Evolutionary conservation across 768 basidiomycete genomes (phyloP).

Genomic region (Leccinum rimulosum): DNA sequence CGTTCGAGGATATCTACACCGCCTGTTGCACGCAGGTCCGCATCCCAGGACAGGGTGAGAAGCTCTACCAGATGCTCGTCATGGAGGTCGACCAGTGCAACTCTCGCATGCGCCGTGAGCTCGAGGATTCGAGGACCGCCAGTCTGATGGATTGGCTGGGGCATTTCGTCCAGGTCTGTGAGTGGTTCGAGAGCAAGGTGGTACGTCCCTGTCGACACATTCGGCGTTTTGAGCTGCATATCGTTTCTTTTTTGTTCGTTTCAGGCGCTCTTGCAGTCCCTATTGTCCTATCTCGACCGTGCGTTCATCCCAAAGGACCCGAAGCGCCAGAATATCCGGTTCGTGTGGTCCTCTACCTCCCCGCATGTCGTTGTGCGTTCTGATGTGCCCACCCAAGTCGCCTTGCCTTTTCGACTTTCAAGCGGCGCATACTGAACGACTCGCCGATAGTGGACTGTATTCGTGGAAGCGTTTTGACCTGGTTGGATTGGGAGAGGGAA

Average conservation of each 20-base stretch:
- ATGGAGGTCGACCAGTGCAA: conserved; percentile 60
- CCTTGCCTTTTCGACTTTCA: conserved; percentile 57
- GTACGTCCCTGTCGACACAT: conserved; percentile 39
- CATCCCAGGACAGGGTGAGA: conserved; percentile 51
- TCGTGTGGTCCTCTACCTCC: conserved; percentile 17
- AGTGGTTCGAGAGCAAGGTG: conserved; percentile 64
- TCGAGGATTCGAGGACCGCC: conserved; percentile 24
- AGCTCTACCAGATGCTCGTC: conserved; percentile 55
- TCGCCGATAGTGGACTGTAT: conserved; percentile 42
- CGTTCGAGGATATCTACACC: conserved; percentile 55
- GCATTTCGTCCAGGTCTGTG: conserved; percentile 52
- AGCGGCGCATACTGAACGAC: conserved; percentile 49
- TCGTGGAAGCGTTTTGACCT: conserved; percentile 43
- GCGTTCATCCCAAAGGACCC: conserved; percentile 49
- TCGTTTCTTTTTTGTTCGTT: not conserved
- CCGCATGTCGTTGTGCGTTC: not conserved
- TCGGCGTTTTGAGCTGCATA: not conserved
- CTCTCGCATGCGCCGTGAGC: conserved; percentile 36
- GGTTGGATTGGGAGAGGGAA: conserved; percentile 56
- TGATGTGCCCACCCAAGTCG: conserved; percentile 34
- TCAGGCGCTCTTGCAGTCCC: conserved; percentile 56
- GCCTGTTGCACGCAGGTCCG: conserved; percentile 57
- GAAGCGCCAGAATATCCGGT: conserved; percentile 46
- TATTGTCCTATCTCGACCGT: conserved; percentile 73
- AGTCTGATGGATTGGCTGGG: conserved; percentile 53